Evolutionary conservation across 2,329 filamentous ascomycete species (phyloP), one percentile per base, ranked within the genome.

Genomic region (Cladorrhinum sp.): DNA sequence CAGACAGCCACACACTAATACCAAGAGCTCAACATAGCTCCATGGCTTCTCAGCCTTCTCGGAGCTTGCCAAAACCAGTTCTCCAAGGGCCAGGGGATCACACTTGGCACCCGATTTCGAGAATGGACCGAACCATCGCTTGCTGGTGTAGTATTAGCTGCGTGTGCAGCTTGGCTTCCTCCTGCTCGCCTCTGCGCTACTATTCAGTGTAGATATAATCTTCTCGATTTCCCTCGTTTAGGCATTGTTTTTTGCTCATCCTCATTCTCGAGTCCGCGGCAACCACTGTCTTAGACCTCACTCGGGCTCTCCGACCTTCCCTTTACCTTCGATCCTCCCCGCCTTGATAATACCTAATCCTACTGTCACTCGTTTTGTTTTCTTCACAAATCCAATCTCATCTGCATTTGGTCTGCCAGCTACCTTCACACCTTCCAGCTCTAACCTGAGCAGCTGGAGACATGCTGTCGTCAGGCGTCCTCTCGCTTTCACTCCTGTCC

Each of bases 391-490:
- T 54, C 28, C 16, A 14, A 10, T 28, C 30, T n/a, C 9, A 46
- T 28, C 20, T 36, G 5, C 42, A 18, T 16, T 18, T 46, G 42
- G 42, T 21, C 42, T 46, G n/a, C 42, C 42, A 21, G 42, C 42
- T 46, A 46, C 42, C 42, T 21, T 10, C n/a, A 46, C 42, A 46
- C 16, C 55, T 24, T 21, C 59, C 16, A 30, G 28, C 18, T 50
- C 36, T 51, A 23, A 46, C 28, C 33, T 33, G 54, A 39, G 48
- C 28, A 58, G 50, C 30, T 24, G 39, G 30, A 24, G 23, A 26
- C 55, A 67, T 68, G 66, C 42, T 60, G 16, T 49, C 57, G 36
- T 57, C 62, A 55, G 50, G 50, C 33, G 20, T 62, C 26, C 33
- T 61, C 16, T 63, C 59, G 39, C 21, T 66, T 33, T 28, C 52